phyloP scores from a whole-genome alignment of 1,284 basidiomycete species.

The Retiboletus fuscus region DNA sequence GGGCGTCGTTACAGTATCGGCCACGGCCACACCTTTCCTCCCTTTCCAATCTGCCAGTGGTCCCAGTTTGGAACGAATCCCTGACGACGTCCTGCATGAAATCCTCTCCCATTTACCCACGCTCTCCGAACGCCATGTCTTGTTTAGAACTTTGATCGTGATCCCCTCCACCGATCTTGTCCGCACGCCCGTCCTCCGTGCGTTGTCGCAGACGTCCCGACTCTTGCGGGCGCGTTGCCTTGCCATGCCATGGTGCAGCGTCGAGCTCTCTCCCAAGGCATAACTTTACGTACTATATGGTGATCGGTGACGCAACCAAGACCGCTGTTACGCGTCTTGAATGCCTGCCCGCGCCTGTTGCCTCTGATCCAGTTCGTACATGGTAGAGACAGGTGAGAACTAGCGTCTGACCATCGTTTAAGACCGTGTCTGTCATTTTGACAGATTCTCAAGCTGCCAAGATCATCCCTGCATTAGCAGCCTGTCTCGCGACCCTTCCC shows the following conservation, averaged over 20 bases:
- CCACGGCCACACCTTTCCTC: background rate
- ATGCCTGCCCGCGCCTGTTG: slow-evolving; percentile 18
- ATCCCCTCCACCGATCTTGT: slow-evolving; percentile 11
- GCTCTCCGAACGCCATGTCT: background rate
- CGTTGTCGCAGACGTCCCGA: slow-evolving; percentile 20
- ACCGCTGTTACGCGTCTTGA: background rate
- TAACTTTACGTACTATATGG: background rate
- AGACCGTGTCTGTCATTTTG: slow-evolving; percentile 44
- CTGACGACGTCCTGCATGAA: slow-evolving; percentile 28
- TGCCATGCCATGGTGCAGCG: slow-evolving; percentile 33
- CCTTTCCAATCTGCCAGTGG: slow-evolving; percentile 15
- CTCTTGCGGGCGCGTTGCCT: slow-evolving; percentile 31
- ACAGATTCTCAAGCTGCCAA: slow-evolving; percentile 20
- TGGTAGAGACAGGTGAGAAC: too few relatives aligned
- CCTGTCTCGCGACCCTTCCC: slow-evolving; percentile 48
- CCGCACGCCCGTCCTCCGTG: slow-evolving; percentile 18
- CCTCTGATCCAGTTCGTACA: slow-evolving; percentile 31
- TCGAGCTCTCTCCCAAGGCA: slow-evolving; percentile 22
- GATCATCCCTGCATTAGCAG: slow-evolving; percentile 48
- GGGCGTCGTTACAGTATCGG: too few relatives aligned
- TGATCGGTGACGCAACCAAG: background rate
- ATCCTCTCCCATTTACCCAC: slow-evolving; percentile 26
- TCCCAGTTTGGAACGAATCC: slow-evolving; percentile 25
- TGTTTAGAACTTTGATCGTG: background rate
- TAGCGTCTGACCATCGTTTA: slow-evolving; percentile 24